Base-by-base conservation (phyloP, 352 stramenopile genomes). In the Phytophthora nicotianae region DNA sequence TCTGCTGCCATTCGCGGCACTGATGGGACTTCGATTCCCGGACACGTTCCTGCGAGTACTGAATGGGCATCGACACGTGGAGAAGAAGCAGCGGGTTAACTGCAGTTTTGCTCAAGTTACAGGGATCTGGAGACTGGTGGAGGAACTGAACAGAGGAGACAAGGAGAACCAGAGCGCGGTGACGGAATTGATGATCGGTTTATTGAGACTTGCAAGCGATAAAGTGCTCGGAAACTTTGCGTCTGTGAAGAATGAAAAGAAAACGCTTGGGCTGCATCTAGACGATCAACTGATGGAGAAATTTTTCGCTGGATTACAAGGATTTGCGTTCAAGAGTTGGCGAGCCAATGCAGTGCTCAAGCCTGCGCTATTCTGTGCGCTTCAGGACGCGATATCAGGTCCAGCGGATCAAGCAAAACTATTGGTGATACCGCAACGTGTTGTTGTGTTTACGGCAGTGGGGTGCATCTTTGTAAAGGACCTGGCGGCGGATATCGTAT, bases 261-360 rank as follows among this genome's bases (percentile, higher is more conserved):
- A 50, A 21, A 33, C 29, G 16, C 9, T 46, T 20, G 49, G 38
- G 4, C 14, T 38, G 3, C 56, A 72, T 19, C 74, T 75, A 17
- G 70, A 79, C n/a, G 83, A 91, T 24, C 57, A 88, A n/a, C 47
- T 89, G 37, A 66, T 88, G 56, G 75, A 86, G 21, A 86, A 86
- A 40, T 86, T 89, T 54, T 86, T 84, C 41, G 51, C 57, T 1
- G 70, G 73, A 3, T 58, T 91, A 42, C 75, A 86, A 46, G 66
- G 65, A 21, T 89, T 89, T 61, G 40, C 77, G 37, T 88, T 89
- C 56, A 79, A 65, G n/a, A 82, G 70, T 41, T 43, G 68, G 16
- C 55, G 65, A n/a, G 75, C 79, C 9, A 62, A 64, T 48, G 40
- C 49, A 0, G 62, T 83, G 13, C 53, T 76, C 5, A 53, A 52